These are phyloP conservation scores for Apostasia shenzhenica DNA, from an alignment of 106 monocot species.

Conservation along the genomic window DNA sequence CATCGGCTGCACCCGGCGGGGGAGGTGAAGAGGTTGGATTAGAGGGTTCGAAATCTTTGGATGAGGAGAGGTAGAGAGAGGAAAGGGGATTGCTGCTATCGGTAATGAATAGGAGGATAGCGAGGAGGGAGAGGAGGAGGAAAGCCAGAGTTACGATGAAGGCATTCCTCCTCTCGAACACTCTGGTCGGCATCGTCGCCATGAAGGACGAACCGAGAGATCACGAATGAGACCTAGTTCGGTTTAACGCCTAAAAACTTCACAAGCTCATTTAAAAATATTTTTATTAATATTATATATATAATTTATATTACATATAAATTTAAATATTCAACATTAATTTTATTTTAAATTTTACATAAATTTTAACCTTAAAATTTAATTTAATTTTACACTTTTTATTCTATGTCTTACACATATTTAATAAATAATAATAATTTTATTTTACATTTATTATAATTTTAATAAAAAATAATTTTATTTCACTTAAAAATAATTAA, in stretches of 20 bases:
- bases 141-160: constrained; percentile 28
- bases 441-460: no score
- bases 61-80: constrained; percentile 11
- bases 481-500: no score
- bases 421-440: no score
- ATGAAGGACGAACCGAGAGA: not conserved
- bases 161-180: constrained; percentile 19
- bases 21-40: constrained; percentile 4
- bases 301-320: no score
- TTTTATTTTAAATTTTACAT: no score
- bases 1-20: not conserved
- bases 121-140: constrained; percentile 36
- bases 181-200: constrained; percentile 18
- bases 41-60: constrained; percentile 6
- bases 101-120: constrained; percentile 26
- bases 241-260: not conserved
- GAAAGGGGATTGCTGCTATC: constrained; percentile 13
- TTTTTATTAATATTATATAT: not conserved
- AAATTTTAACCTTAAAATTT: no score
- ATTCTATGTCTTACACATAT: no score
- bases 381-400: no score
- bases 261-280: not conserved
- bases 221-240: not conserved
- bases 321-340: no score
- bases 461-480: no score